phyloP scores from a whole-genome alignment of 345 rosid species.

The Kernera saxatilis region DNA sequence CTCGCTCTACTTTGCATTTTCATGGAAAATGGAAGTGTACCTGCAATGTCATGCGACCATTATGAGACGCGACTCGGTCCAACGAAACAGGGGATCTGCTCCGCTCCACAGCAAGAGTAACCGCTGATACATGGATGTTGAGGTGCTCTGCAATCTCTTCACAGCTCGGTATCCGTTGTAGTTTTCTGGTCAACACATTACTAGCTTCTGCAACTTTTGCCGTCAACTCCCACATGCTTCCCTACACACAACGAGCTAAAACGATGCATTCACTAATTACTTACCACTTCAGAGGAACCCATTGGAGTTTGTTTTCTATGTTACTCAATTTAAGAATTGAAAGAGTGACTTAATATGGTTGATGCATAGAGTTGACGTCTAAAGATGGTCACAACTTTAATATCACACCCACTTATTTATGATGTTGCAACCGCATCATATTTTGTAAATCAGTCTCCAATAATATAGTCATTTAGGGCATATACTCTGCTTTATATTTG shows the following conservation, averaged over 20 bases:
- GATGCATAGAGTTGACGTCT: background rate
- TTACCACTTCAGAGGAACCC: slow-evolving; percentile 28
- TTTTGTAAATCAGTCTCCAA: too few relatives aligned
- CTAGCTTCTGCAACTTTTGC: slow-evolving; percentile 51
- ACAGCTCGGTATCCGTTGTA: slow-evolving; percentile 33
- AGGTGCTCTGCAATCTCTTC: slow-evolving; percentile 52
- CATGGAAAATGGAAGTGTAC: slow-evolving; percentile 17
- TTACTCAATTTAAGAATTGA: background rate
- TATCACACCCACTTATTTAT: background rate
- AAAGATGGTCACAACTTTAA: background rate
- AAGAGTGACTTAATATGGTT: background rate
- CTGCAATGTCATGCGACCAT: slow-evolving; percentile 44
- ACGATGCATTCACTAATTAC: slow-evolving; percentile 47
- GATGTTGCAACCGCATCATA: too few relatives aligned
- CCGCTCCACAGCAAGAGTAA: slow-evolving; percentile 33
- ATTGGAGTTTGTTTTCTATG: background rate
- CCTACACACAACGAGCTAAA: slow-evolving; percentile 51
- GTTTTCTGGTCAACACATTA: slow-evolving; percentile 27
- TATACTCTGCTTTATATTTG: background rate
- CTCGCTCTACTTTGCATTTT: background rate
- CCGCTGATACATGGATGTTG: slow-evolving; percentile 39
- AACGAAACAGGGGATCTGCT: slow-evolving; percentile 43
- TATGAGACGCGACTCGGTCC: slow-evolving; percentile 32
- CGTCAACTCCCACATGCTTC: slow-evolving; percentile 38
- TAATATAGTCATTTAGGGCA: background rate